phyloP scores from a whole-genome alignment of 2,329 filamentous ascomycete genomes.

The Didymosphaeria variabile region DNA sequence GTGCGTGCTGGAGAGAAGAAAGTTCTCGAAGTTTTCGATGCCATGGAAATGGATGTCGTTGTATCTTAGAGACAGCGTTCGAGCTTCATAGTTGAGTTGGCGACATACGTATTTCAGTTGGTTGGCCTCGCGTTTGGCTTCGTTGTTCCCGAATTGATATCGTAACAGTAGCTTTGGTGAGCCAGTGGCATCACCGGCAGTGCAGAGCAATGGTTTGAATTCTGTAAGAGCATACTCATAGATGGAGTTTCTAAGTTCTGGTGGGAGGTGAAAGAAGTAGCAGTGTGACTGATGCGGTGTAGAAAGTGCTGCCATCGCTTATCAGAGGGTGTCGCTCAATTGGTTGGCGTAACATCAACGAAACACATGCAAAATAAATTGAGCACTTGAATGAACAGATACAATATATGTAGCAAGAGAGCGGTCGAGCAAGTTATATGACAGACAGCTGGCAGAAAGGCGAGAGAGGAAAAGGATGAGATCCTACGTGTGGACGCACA shows the following conservation, averaged over 20 bases:
- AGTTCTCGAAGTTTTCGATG: conserved; percentile 1
- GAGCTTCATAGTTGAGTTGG: neutral
- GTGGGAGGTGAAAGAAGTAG: neutral
- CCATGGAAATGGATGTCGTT: conserved; percentile 6
- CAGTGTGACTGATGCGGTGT: neutral
- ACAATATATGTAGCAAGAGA: neutral
- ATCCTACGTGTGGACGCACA: neutral
- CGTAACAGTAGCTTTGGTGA: conserved; percentile 4
- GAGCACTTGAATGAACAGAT: neutral
- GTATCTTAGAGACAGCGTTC: neutral
- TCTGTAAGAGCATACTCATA: neutral
- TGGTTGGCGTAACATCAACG: neutral
- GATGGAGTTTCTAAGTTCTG: neutral
- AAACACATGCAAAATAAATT: neutral
- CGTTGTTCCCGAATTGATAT: neutral
- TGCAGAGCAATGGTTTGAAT: neutral
- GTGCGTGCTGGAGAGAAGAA: neutral
- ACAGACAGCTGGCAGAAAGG: neutral
- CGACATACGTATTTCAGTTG: conserved; percentile 1
- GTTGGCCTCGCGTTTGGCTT: conserved; percentile 3
- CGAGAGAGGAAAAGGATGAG: neutral
- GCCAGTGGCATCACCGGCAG: neutral
- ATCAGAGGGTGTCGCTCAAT: neutral
- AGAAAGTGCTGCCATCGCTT: neutral
- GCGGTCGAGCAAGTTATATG: neutral